Evolutionary conservation across 352 stramenopile species (phyloP), one percentile per base, ranked within the genome.

Genomic region (Pythium dissotocum): DNA sequence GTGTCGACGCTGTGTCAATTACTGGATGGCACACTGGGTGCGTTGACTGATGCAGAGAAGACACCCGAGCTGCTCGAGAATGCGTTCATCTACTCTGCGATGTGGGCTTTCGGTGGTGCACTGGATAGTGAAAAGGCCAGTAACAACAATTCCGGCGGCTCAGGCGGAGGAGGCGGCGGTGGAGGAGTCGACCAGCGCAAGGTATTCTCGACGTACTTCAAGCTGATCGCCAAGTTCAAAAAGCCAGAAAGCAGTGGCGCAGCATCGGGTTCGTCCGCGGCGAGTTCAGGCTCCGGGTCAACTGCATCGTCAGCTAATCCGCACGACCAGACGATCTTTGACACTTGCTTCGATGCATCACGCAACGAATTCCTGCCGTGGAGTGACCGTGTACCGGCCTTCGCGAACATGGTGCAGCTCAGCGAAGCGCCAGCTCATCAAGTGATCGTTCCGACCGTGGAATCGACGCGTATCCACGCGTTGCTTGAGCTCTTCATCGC

Each of bases 71-170:
- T 96, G 13, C 77, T 99, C 40, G 96, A 99, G 65, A 97, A 97
- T 57, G 83, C 97, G 12, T 99, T 99, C 78, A 84, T 96, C 18
- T 99, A 98, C 73, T 97, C 89, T 59, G 83, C 89, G 12, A 80
- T 98, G 64, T 99, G 97, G 97, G 96, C 97, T 2, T 99, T 99
- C 73, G 96, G 96, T 18, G 97, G 97, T 57, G 80, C 90, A 2
- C 88, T 99, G 48, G 89, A 97, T 26, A 85, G 90, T 55, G 95
- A 99, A 21, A 80, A 88, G 44, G 71, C 71, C 0, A 83, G 35
- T 36, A 24, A 24, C 24, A 32, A n/a, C 13, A 24, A 46, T 44
- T 7, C 55, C 21, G 36, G 40, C 12, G 55, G 52, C 24, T 18
- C 24, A 24, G 30, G 48, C 8, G 58, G 58, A 12, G 61, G 67